These are phyloP conservation scores for Mariannaea sp. DNA, from an alignment of 2,329 filamentous ascomycete genomes.

Conservation along the genomic window DNA sequence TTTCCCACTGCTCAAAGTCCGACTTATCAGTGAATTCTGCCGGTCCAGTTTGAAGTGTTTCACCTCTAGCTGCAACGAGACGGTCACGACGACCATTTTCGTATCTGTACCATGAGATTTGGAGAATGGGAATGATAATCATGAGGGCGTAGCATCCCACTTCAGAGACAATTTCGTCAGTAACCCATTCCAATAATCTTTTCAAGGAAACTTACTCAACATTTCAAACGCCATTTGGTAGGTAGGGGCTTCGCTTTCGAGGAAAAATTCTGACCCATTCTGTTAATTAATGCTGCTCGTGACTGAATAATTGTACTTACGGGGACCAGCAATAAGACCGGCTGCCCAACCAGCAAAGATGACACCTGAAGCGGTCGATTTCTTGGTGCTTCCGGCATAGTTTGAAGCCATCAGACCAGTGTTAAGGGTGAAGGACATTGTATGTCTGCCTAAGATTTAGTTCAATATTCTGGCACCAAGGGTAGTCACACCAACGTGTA, in stretches of 20 bases:
- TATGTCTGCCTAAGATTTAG: not conserved
- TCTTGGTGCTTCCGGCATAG: constrained; percentile 22
- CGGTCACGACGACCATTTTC: constrained; percentile 8
- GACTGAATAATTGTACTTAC: not conserved
- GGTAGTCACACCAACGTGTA: constrained; percentile 1
- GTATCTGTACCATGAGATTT: constrained; percentile 9
- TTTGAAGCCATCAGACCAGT: constrained; percentile 18
- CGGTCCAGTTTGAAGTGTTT: not conserved
- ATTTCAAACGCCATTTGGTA: constrained; percentile 10
- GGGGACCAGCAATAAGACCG: constrained; percentile 19
- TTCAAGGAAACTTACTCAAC: constrained; percentile 1
- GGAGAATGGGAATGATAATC: constrained; percentile 5
- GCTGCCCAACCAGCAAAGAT: constrained; percentile 22
- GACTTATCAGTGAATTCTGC: constrained; percentile 6
- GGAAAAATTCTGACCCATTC: constrained; percentile 4
- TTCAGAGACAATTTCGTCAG: not conserved
- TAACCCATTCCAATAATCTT: not conserved
- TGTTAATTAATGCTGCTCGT: not conserved
- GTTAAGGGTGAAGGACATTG: constrained; percentile 10
- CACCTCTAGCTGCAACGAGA: not conserved
- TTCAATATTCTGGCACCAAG: not conserved
- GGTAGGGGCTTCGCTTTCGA: constrained; percentile 4
- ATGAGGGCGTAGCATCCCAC: constrained; percentile 16
- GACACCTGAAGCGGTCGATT: constrained; percentile 16
- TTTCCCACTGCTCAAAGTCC: constrained; percentile 14